A percentile compares a stretch with the other conserved stretches of the same genome.
Evolutionary conservation across 441 rosid genomes (phyloP).

Genomic region (Gossypium schwendimanii): DNA sequence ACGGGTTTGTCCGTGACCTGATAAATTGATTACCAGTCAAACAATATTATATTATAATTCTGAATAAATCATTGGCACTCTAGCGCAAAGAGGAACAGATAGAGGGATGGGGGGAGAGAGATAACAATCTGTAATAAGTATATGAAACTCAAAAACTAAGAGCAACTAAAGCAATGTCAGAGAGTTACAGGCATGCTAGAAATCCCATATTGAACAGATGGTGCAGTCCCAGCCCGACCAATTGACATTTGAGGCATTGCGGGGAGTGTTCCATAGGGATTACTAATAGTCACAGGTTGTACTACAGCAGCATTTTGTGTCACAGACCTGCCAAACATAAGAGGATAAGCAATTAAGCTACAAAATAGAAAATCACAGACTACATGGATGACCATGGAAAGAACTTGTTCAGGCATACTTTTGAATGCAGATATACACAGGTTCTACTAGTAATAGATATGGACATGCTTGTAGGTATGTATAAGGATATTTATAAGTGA

Average conservation of each 20-base stretch:
- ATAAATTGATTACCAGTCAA: constrained; percentile 1
- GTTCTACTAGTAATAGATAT: not conserved
- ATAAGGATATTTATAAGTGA: not conserved
- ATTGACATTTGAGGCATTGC: constrained; percentile 86
- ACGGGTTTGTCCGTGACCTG: constrained; percentile 82
- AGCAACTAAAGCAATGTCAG: constrained; percentile 6
- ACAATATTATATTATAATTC: not conserved
- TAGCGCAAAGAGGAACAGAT: not conserved
- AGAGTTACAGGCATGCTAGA: constrained; percentile 83
- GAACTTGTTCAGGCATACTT: not conserved
- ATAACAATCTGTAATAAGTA: not conserved
- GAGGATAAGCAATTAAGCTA: constrained; percentile 1
- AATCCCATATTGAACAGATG: constrained; percentile 90
- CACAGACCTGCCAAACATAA: constrained; percentile 40
- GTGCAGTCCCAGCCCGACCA: constrained; percentile 68
- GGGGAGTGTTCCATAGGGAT: constrained; percentile 92
- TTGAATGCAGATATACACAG: not conserved
- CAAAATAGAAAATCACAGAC: not conserved
- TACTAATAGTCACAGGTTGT: constrained; percentile 53
- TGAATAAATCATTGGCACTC: not conserved
- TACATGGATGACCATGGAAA: not conserved
- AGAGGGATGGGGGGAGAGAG: not conserved
- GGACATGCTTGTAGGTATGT: not conserved
- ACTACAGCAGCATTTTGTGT: constrained; percentile 35
- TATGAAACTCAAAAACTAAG: not conserved